Conservation (phyloP, 2,329 filamentous ascomycete genomes). For the Aphanoascus verrucosus region DNA sequence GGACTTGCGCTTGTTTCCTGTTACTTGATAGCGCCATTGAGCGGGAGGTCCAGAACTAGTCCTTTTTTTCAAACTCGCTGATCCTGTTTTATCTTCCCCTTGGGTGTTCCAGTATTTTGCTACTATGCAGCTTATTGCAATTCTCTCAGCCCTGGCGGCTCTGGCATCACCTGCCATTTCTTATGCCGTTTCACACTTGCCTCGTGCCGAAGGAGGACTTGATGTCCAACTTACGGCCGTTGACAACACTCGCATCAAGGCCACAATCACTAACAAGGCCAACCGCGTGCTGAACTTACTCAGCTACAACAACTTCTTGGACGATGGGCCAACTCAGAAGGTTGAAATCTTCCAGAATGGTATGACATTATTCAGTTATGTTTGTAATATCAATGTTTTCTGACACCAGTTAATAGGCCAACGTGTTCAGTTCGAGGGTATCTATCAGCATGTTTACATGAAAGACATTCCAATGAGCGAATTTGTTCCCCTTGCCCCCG, state of each 20-base stretch:
- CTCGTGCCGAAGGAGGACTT: slow-evolving; percentile 1
- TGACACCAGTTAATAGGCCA: slow-evolving; percentile 2
- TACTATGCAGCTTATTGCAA: slow-evolving; percentile 8
- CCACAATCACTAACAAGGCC: slow-evolving; percentile 13
- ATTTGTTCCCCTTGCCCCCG: slow-evolving; percentile 9
- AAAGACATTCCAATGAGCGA: slow-evolving; percentile 1
- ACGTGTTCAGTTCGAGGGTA: slow-evolving; percentile 10
- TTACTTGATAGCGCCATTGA: neutral
- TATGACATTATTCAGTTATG: neutral
- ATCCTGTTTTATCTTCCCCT: neutral
- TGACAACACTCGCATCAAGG: slow-evolving; percentile 14
- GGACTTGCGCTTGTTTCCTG: neutral
- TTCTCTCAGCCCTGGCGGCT: slow-evolving; percentile 9
- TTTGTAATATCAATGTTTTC: neutral
- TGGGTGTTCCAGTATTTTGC: neutral
- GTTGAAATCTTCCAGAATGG: slow-evolving; percentile 11
- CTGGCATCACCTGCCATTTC: slow-evolving; percentile 2
- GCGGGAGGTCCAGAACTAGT: neutral
- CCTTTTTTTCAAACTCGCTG: neutral
- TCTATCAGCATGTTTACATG: neutral
- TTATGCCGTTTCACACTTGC: slow-evolving; percentile 1
- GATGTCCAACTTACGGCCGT: slow-evolving; percentile 10
- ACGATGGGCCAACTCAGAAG: slow-evolving; percentile 10
- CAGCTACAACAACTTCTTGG: slow-evolving; percentile 14
- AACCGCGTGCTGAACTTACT: slow-evolving; percentile 3